Base-by-base conservation (phyloP, 2,329 filamentous ascomycete genomes). In the Alternaria ethzedia region DNA sequence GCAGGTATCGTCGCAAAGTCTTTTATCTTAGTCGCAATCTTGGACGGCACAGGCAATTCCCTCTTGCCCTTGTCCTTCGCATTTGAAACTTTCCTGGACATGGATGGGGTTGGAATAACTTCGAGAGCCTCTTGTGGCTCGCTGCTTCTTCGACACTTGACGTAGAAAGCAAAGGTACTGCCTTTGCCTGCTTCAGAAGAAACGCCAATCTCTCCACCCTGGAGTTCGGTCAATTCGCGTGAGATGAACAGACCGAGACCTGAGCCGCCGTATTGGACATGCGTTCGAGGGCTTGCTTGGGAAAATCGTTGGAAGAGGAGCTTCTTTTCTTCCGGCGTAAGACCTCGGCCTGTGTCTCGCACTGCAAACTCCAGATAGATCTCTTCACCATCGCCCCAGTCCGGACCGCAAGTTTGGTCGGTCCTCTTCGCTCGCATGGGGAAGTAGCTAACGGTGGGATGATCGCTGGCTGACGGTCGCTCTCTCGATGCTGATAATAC, bases 181-280 rank as follows among this genome's bases (percentile, higher is more conserved):
- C 91, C 91, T 41, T 87, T 83, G 12, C 89, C 91, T 61, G 88
- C 86, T 64, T 87, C 82, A 0, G 90, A 92, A 2, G 86, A 84
- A 3, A 95, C 90, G 2, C 91, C 92, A 50, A 96, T 94, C 64
- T 92, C 89, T 5, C 92, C 92, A 20, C 91, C 91, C 75, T 94
- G 91, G 11, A 95, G 82, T 75, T 95, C 92, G 0, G 91, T 92
- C n/a, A 96, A 84, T 58, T 92, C 88, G 23, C 91, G 86, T 41
- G 89, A 92, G 67, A 95, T 94, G 77, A 94, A 95, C 0, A 95
- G 83, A 0, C 92, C 92, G 1, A 96, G 84, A 0, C 92, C 92
- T 0, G 89, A 92, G 0, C 92, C 92, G 21, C 92, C 92, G 68
- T 95, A 94, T 69, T 92, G 88, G 15, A 93, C 88, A 68, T 93